Evolutionary conservation across 495 filamentous ascomycete genomes (phyloP), one percentile per base, ranked within the genome.

Genomic region (Aspergillus panamensis): DNA sequence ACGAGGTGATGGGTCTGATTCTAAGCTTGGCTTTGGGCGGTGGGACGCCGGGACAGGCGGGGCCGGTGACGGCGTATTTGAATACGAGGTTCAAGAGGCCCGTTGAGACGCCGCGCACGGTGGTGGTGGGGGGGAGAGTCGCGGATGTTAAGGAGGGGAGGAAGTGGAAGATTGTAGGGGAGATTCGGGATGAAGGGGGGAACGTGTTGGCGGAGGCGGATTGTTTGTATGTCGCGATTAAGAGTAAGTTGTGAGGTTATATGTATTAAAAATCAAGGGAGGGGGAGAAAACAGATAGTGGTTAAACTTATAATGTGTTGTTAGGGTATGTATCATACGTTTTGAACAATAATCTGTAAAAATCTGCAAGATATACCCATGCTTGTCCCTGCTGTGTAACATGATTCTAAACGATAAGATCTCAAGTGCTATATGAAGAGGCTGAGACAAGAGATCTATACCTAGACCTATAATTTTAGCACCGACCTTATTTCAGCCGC

Each of bases 11-110:
- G 62, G 83, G 84, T 0, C 71, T 80, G 12, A 57, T 85, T 12
- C 61, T 75, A 54, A 65, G 65, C 20, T 55, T 65, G 1, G 68
- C 66, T 7, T 39, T 35, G 6, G 56, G 48, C 1, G 48, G 48
- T 29, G 56, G 56, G n/a, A 13, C 17, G 12, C 39, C 37, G 1
- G 56, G 56, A 16, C 21, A 25, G 56, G 48, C 51, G 8, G 37
- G 55, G 17, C 50, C 57, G 29, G 73, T 86, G 51, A 87, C 86
- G 35, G 85, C 78, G 8, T 82, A 79, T 50, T 62, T 88, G 50
- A 86, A 84, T 52, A 79, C 82, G 12, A 74, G 53, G 32, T 90
- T 82, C 57, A 19, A 77, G 42, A 73, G 65, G 61, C 83, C 84
- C 0, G 75, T 87, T 2, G 51, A 52, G 17, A 86, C 83, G 25